Evolutionary conservation across 2,329 filamentous ascomycete species (phyloP), one percentile per base, ranked within the genome.

Genomic region (Alternaria sp.): DNA sequence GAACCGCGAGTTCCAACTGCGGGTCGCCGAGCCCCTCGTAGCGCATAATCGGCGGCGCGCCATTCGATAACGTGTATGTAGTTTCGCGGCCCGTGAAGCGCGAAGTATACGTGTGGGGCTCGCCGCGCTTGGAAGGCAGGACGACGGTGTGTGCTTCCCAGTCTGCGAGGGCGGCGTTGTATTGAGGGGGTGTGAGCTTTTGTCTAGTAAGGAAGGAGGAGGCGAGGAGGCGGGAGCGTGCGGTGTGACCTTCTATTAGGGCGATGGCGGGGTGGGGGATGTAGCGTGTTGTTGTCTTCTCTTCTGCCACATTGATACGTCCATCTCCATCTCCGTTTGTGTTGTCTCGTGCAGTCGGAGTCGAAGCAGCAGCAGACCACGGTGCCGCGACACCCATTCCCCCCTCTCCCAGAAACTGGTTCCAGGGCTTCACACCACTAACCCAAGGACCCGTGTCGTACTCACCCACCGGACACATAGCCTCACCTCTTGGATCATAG

Each of bases 361-460:
- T 23, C 1, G 20, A 3, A 25, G n/a, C 30, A 15, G 15, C 14
- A 25, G 20, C 11, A 59, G 12, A 7, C 44, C 26, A 9, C 20
- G 41, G 54, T 15, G 63, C 15, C 55, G n/a, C 41, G 15, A 61
- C 60, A 4, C 77, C 77, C 1, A 75, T 75, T 2, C 67, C 61
- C 0, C 60, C 71, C 0, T 58, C 61, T 9, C 37, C 62, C 0
- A 79, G 44, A 21, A 73, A 79, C 30, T 79, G 75, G 26, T 68
- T 58, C 76, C 76, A 79, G 0, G 67, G 66, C 55, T 70, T 75
- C 11, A 78, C 46, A 0, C 76, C 77, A 2, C 68, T 63, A 2
- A 66, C 61, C 57, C 63, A 77, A 0, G 64, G 67, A 0, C 74
- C 72, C 0, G 63, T 63, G 9, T 67, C 47, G 45, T 65, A 65